These are phyloP conservation scores for Luffa acutangula DNA, from an alignment of 306 rosid genomes.

Conservation along the genomic window DNA sequence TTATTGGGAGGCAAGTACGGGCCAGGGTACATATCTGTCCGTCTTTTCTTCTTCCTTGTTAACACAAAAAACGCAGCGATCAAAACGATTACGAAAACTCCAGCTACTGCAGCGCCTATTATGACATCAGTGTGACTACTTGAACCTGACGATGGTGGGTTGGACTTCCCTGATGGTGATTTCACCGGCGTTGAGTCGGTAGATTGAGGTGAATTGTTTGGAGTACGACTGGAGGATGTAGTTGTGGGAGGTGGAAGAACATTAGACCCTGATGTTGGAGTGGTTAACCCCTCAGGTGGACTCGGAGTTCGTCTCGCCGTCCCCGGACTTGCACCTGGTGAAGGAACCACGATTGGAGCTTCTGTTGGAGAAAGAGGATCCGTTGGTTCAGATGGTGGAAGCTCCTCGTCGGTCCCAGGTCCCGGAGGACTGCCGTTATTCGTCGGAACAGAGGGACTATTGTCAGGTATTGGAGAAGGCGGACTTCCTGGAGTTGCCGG, in stretches of 20 bases:
- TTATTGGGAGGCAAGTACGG: conserved; percentile 25
- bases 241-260: conserved; percentile 9
- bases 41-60: conserved; percentile 24
- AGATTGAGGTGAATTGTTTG: neutral
- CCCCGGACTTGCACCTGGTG: neutral
- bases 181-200: neutral
- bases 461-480: conserved; percentile 11
- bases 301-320: neutral
- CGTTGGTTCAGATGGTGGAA: neutral
- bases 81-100: conserved; percentile 30
- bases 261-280: neutral
- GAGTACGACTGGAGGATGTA: neutral
- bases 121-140: conserved; percentile 7
- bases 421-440: neutral
- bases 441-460: conserved; percentile 5
- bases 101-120: conserved; percentile 38
- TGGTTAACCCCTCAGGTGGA: neutral
- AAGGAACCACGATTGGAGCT: neutral
- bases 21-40: conserved; percentile 1
- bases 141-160: conserved; percentile 4
- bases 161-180: neutral
- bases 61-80: conserved; percentile 21
- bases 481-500: neutral
- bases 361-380: neutral
- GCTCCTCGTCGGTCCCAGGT: neutral